Conservation (phyloP, 177 flowering plant genomes). For the Telopea speciosissima region DNA sequence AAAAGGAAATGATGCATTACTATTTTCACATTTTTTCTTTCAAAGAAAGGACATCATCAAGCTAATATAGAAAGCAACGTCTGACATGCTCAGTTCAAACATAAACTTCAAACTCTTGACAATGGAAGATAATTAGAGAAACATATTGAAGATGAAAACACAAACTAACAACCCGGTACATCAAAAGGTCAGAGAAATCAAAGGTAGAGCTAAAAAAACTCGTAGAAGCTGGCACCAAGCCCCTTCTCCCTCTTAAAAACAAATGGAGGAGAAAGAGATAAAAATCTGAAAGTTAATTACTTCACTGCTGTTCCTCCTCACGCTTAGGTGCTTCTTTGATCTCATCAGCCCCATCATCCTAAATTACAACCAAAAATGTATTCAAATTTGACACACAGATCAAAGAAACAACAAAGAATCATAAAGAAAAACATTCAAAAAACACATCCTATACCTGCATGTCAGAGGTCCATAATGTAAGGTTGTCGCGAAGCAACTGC, state of each 20-base stretch:
- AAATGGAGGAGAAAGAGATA: slow-evolving; percentile 2
- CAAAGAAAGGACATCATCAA: neutral
- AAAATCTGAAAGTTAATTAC: neutral
- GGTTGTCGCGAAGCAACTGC: slow-evolving; percentile 52
- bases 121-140: slow-evolving; percentile 1
- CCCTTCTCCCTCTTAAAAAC: slow-evolving; percentile 13
- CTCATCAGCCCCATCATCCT: slow-evolving; percentile 13
- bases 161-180: slow-evolving; percentile 5
- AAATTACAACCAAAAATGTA: neutral
- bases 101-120: slow-evolving; percentile 1
- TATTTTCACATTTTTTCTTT: too few relatives aligned
- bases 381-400: neutral
- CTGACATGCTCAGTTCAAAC: neutral
- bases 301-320: slow-evolving; percentile 8
- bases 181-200: neutral
- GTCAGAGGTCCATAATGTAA: slow-evolving; percentile 53
- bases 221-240: slow-evolving; percentile 1
- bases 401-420: neutral
- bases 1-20: too few relatives aligned
- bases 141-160: neutral
- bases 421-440: neutral
- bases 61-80: slow-evolving; percentile 3
- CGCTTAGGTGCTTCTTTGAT: slow-evolving; percentile 12
- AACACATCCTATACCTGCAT: slow-evolving; percentile 33
- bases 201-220: neutral